Evolutionary conservation across 2,329 filamentous ascomycete species (phyloP).

Genomic region (Podosphaera xanthii): DNA sequence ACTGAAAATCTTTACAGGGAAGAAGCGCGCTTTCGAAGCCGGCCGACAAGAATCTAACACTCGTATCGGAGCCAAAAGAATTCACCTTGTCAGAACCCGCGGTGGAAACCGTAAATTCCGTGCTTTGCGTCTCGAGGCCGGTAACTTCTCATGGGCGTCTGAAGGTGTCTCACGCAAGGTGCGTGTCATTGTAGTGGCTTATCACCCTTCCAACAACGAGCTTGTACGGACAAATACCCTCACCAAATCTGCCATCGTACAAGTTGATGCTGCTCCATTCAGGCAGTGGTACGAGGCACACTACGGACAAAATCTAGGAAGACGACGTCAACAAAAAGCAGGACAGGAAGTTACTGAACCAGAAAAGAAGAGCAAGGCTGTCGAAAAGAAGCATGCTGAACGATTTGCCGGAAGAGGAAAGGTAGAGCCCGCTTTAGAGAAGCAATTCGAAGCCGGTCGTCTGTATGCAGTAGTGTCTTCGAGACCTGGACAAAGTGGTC

Average conservation of each 20-base stretch:
- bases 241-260: slow-evolving; percentile 95
- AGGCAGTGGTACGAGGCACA: slow-evolving; percentile 99
- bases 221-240: slow-evolving; percentile 99
- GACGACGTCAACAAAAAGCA: slow-evolving; percentile 68
- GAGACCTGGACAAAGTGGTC: slow-evolving; percentile 89
- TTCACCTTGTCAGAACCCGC: slow-evolving; percentile 91
- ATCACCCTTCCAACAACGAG: slow-evolving; percentile 99
- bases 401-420: slow-evolving; percentile 69
- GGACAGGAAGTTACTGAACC: slow-evolving; percentile 21
- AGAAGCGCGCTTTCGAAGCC: slow-evolving; percentile 99
- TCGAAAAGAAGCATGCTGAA: slow-evolving; percentile 89
- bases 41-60: slow-evolving; percentile 98
- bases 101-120: slow-evolving; percentile 99
- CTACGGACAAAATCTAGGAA: slow-evolving; percentile 80
- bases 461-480: slow-evolving; percentile 82
- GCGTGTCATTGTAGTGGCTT: slow-evolving; percentile 93
- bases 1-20: slow-evolving; percentile 37
- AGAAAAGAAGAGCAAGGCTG: slow-evolving; percentile 72
- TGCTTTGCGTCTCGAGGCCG: slow-evolving; percentile 90
- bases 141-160: slow-evolving; percentile 98
- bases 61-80: slow-evolving; percentile 91
- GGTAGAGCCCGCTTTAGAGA: slow-evolving; percentile 81
- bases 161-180: slow-evolving; percentile 97
- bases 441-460: slow-evolving; percentile 98
- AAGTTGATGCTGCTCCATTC: slow-evolving; percentile 97